Conservation (phyloP, 176 grass and related monocot species). For the Oryza meridionalis region DNA sequence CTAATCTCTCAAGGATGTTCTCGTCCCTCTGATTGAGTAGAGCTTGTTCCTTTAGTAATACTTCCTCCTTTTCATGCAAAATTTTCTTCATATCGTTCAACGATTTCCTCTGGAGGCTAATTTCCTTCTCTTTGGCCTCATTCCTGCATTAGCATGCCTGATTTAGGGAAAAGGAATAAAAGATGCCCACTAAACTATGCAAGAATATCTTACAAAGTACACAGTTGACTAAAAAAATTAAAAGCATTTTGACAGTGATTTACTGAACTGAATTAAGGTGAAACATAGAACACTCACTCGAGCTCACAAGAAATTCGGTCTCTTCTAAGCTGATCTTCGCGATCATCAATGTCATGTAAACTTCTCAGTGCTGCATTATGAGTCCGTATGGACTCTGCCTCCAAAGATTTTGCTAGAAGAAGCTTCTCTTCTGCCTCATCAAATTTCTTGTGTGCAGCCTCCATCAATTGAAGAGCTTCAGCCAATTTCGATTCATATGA, state of each 20-base stretch:
- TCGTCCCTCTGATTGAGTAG: slow-evolving; percentile 82
- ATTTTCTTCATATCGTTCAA: slow-evolving; percentile 75
- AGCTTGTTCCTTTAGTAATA: slow-evolving; percentile 56
- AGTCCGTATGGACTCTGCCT: slow-evolving; percentile 56
- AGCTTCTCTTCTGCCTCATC: slow-evolving; percentile 80
- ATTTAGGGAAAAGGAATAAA: slow-evolving; percentile 24
- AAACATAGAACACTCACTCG: slow-evolving; percentile 60
- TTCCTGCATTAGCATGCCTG: slow-evolving; percentile 47
- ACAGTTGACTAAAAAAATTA: not conserved
- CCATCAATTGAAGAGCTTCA: slow-evolving; percentile 62
- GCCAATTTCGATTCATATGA: slow-evolving; percentile 70
- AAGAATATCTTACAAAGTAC: not conserved
- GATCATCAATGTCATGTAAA: slow-evolving; percentile 81
- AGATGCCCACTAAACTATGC: not conserved
- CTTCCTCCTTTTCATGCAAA: slow-evolving; percentile 76
- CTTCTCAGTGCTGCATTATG: slow-evolving; percentile 59
- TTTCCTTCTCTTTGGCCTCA: slow-evolving; percentile 73
- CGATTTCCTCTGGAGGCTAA: slow-evolving; percentile 62
- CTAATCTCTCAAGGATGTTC: slow-evolving; percentile 67
- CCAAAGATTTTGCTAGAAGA: slow-evolving; percentile 64
- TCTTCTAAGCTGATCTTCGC: slow-evolving; percentile 84
- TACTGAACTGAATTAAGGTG: not conserved
- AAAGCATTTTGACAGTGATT: not conserved
- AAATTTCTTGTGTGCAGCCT: slow-evolving; percentile 71
- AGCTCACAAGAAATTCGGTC: slow-evolving; percentile 49